Evolutionary conservation across 2,329 filamentous ascomycete species (phyloP), one percentile per base, ranked within the genome.

Genomic region (Malbranchea zuffiana): DNA sequence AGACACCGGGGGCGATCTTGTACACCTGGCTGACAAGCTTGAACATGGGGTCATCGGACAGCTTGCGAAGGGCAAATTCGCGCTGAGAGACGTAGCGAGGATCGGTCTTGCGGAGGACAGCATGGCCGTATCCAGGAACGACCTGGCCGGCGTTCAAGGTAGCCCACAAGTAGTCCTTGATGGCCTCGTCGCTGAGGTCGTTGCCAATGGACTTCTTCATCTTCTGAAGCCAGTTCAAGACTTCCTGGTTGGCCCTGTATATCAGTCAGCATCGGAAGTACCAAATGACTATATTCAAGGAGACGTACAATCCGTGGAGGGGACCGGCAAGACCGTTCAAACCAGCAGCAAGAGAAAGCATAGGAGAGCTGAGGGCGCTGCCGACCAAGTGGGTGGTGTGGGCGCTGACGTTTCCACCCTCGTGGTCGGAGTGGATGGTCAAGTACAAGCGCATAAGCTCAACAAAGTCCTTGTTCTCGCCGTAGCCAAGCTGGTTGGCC

Each of bases 1-100:
- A 75, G 56, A 98, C 90, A 58, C 81, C 82, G 49, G 90, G 90
- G 48, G 90, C 90, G 56, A 98, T 96, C 84, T 98, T 98, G 83
- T 96, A 98, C 54, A 98, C 90, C 74, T 98, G 90, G 76, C 83
- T 92, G 71, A 98, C 90, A 53, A 98, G 83, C 78, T 98, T 86
- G 84, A 95, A 98, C 87, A 98, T 92, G 57, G 88, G 87, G 75
- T 96, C 90, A 58, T 94, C 75, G 60, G 88, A 84, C 63, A 95
- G 79, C 65, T 95, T 84, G 72, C 83, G 75, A 55, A 87, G 83
- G 47, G 88, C 90, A 55, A 98, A 98, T 64, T 87, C 81, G 72
- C 90, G 87, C 78, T 98, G 90, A 51, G 87, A 92, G 61, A 84
- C 85, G 77, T 98, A 98, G 62, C 90, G 88, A 61, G 90, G 90